These are phyloP conservation scores for Trichocladium uniseriatum DNA, from an alignment of 495 filamentous ascomycete species.

Conservation along the genomic window DNA sequence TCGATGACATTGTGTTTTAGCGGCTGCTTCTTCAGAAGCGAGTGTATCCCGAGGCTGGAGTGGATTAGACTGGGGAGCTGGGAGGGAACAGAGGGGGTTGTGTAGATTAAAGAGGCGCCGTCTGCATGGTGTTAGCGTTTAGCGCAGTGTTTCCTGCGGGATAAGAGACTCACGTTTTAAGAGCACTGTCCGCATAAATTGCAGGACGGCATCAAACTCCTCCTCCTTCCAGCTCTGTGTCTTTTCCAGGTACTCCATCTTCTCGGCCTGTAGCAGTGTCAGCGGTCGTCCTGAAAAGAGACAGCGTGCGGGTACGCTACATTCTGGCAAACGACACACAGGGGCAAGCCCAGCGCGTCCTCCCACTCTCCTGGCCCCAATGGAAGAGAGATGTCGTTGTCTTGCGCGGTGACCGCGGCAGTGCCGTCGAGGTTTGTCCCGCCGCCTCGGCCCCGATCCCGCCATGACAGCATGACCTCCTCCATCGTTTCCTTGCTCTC, in stretches of 20 bases:
- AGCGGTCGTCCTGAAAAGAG: constrained; percentile 9
- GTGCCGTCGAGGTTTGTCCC: constrained; percentile 43
- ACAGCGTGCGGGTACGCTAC: constrained; percentile 38
- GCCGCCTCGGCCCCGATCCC: constrained; percentile 47
- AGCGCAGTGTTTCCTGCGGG: background rate
- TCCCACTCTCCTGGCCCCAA: constrained; percentile 91
- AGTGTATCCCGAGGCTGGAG: constrained; percentile 81
- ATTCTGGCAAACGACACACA: constrained; percentile 91
- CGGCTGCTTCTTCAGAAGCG: constrained; percentile 69
- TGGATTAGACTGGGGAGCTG: constrained; percentile 76
- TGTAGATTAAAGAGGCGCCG: constrained; percentile 85
- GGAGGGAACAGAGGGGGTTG: constrained; percentile 67
- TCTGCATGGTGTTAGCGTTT: constrained; percentile 43
- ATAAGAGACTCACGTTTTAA: constrained; percentile 58
- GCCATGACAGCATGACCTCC: constrained; percentile 62
- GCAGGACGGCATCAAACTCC: constrained; percentile 83
- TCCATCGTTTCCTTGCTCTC: constrained; percentile 75
- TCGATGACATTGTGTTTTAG: constrained; percentile 95
- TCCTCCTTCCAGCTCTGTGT: constrained; percentile 88
- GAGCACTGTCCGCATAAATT: constrained; percentile 77
- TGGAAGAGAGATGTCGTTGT: constrained; percentile 61
- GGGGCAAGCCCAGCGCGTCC: constrained; percentile 75
- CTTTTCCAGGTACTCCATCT: constrained; percentile 78
- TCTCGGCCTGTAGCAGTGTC: constrained; percentile 57
- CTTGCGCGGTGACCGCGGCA: constrained; percentile 33